Evolutionary conservation across 129 eudicot species (phyloP).

Genomic region (Solidago caesia): DNA sequence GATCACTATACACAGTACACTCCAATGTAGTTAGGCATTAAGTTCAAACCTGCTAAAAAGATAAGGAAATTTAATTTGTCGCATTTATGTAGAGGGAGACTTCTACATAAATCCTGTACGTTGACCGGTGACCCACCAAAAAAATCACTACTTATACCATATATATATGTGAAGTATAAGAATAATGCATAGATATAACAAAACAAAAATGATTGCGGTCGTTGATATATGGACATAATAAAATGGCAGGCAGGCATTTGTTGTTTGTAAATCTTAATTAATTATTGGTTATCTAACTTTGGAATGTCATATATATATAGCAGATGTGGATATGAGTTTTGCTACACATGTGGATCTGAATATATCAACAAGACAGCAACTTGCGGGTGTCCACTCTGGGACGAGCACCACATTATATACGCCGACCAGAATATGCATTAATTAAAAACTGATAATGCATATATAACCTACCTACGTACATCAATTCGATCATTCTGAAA

Average conservation of each 20-base stretch:
- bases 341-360: conserved; percentile 64
- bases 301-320: background rate
- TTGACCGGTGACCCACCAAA: too few relatives aligned
- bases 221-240: background rate
- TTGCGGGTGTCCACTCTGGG: conserved; percentile 56
- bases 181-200: too few relatives aligned
- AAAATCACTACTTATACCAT: too few relatives aligned
- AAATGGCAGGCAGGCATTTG: background rate
- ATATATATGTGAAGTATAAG: too few relatives aligned
- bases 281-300: background rate
- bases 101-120: too few relatives aligned
- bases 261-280: background rate
- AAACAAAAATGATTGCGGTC: too few relatives aligned
- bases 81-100: too few relatives aligned
- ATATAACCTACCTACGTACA: too few relatives aligned
- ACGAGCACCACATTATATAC: conserved; percentile 39
- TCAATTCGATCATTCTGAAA: background rate
- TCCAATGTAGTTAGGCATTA: too few relatives aligned
- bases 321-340: conserved; percentile 70
- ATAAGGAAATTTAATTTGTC: too few relatives aligned
- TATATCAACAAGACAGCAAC: conserved; percentile 50
- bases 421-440: background rate
- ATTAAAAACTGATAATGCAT: background rate
- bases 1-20: background rate
- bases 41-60: too few relatives aligned